Evolutionary conservation across 2,329 filamentous ascomycete genomes (phyloP), one percentile per base, ranked within the genome.

Genomic region (Colletotrichum musicola): DNA sequence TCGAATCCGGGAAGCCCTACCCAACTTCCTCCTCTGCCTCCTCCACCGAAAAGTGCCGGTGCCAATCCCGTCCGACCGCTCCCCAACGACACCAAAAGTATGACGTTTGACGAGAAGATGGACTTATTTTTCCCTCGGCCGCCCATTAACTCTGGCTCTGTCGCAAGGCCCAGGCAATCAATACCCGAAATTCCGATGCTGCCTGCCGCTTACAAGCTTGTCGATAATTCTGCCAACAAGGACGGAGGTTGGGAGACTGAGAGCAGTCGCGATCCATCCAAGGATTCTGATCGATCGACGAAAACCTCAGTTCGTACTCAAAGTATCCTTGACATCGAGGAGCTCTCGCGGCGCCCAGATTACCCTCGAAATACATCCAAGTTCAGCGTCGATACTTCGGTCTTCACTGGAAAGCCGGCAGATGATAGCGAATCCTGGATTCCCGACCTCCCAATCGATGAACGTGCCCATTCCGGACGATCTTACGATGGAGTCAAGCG

Each of bases 71-170:
- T 75, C 46, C 76, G 83, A 16, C 79, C 86, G 18, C 78, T 82
- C 6, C 83, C 85, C 3, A 88, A 87, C 67, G 77, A 86, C 68
- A 87, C 85, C 3, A 84, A 83, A 75, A 88, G 85, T 73, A 89
- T 88, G 86, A 87, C 85, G 0, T 83, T 87, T 69, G 80, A 88
- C 59, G 87, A 89, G 72, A 89, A 88, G 74, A 86, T 89, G 78
- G 77, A 81, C 1, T 75, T 87, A 5, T 76, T 89, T 25, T 87
- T 86, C 70, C 80, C 83, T 4, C 74, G 50, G 2, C 54, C 77
- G 7, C 76, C 81, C 2, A 73, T 64, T 40, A 53, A 54, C 38
- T 59, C 49, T 5, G 56, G 51, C 30, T 40, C 47, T 5, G 54
- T 18, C 14, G 50, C 35, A n/a, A 42, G 54, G 14, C 30, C n/a